These are phyloP conservation scores for Eutrema japonicum DNA, from an alignment of 345 rosid genomes.

Conservation along the genomic window DNA sequence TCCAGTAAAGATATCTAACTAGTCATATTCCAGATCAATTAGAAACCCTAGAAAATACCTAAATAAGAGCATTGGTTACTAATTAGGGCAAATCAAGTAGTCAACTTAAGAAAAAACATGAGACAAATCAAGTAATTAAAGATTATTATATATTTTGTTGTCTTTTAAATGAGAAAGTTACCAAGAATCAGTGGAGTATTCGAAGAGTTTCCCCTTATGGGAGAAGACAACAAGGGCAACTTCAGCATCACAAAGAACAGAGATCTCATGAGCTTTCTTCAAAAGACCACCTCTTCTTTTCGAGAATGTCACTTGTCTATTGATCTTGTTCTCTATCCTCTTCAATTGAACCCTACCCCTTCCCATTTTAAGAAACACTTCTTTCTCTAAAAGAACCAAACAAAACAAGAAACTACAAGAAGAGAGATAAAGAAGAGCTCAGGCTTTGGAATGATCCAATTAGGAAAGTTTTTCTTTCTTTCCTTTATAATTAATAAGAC, in stretches of 20 bases:
- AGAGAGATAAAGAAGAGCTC: slow-evolving; percentile 38
- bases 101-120: background rate
- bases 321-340: slow-evolving; percentile 86
- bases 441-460: slow-evolving; percentile 46
- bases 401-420: slow-evolving; percentile 44
- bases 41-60: slow-evolving; percentile 20
- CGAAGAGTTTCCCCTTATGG: slow-evolving; percentile 77
- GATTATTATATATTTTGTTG: background rate
- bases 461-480: slow-evolving; percentile 44
- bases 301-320: slow-evolving; percentile 76
- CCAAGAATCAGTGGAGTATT: slow-evolving; percentile 72
- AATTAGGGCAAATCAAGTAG: slow-evolving; percentile 43
- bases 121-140: slow-evolving; percentile 1
- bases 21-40: background rate
- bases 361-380: slow-evolving; percentile 52
- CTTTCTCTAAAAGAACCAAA: slow-evolving; percentile 48
- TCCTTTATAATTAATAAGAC: slow-evolving; percentile 29
- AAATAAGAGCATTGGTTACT: slow-evolving; percentile 30
- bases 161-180: slow-evolving; percentile 33
- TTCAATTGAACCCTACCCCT: slow-evolving; percentile 90
- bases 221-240: slow-evolving; percentile 80
- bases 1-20: slow-evolving; percentile 1
- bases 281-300: slow-evolving; percentile 72
- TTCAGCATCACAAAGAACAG: slow-evolving; percentile 78
- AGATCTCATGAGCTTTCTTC: slow-evolving; percentile 91